These are phyloP conservation scores for Candida odintsovae DNA, from an alignment of 805 yeast genomes.

Conservation along the genomic window DNA sequence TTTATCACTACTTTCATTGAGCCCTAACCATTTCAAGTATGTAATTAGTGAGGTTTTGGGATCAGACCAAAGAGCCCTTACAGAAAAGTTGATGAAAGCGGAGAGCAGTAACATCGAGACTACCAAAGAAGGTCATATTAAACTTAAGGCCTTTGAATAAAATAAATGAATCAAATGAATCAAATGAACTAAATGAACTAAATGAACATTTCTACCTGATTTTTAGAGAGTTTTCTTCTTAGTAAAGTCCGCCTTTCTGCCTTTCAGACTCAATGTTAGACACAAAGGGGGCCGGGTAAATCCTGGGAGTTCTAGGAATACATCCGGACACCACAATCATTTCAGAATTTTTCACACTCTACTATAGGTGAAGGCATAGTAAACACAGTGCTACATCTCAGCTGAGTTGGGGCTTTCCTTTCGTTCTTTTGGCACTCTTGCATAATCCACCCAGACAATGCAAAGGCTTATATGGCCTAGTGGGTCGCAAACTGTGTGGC, in stretches of 20 bases:
- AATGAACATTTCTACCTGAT: too few relatives aligned
- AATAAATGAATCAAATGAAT: too few relatives aligned
- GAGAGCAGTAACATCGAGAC: slow-evolving; percentile 19
- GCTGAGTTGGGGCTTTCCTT: background rate
- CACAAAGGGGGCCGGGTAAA: background rate
- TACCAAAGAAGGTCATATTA: slow-evolving; percentile 34
- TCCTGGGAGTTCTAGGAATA: background rate
- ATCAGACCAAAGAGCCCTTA: slow-evolving; percentile 31
- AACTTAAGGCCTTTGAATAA: slow-evolving; percentile 43
- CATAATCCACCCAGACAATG: background rate
- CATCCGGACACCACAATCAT: background rate
- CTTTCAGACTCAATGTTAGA: too few relatives aligned
- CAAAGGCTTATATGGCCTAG: background rate
- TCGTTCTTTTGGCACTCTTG: too few relatives aligned
- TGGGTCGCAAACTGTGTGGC: background rate
- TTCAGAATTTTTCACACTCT: background rate
- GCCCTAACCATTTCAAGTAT: slow-evolving; percentile 42
- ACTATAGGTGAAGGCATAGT: background rate
- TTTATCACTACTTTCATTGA: slow-evolving; percentile 38
- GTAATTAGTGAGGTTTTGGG: slow-evolving; percentile 36
- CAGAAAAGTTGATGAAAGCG: slow-evolving; percentile 40
- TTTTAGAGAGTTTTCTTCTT: too few relatives aligned
- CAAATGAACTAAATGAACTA: too few relatives aligned
- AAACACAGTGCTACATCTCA: background rate
- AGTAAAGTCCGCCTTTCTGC: too few relatives aligned